Conservation (phyloP, 345 rosid genomes). For the Moricandia arvensis region DNA sequence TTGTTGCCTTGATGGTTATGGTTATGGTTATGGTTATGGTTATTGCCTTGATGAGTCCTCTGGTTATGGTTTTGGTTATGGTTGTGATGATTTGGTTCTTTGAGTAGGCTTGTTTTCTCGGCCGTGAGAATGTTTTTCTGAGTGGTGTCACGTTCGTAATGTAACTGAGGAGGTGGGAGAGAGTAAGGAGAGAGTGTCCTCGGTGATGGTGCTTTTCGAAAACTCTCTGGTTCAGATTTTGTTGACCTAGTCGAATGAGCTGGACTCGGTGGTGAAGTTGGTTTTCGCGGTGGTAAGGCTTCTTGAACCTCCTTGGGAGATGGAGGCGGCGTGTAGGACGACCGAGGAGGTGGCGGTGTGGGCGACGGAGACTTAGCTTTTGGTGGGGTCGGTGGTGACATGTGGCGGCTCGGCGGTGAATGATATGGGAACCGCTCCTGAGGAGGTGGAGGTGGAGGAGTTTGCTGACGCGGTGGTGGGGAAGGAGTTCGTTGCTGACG, state of each 20-base stretch:
- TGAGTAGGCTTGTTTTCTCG: conserved; percentile 41
- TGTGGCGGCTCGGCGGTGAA: conserved; percentile 32
- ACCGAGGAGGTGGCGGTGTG: conserved; percentile 10
- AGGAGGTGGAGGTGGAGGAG: conserved; percentile 30
- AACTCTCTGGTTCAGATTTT: background rate
- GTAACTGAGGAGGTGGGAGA: conserved; percentile 65
- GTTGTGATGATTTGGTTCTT: conserved; percentile 28
- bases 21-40: conserved; percentile 8
- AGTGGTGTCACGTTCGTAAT: conserved; percentile 40
- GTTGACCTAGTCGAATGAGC: conserved; percentile 19
- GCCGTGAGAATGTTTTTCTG: conserved; percentile 59
- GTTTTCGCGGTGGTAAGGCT: conserved; percentile 30
- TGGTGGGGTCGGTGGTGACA: conserved; percentile 7
- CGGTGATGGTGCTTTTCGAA: conserved; percentile 39
- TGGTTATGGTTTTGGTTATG: background rate
- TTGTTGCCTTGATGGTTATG: conserved; percentile 18
- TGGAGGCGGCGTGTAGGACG: conserved; percentile 36
- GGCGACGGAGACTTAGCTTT: background rate
- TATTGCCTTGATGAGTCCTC: no score
- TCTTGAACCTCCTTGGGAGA: conserved; percentile 34
- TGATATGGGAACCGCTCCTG: conserved; percentile 21
- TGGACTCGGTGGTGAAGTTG: conserved; percentile 41
- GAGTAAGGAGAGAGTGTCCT: conserved; percentile 69
- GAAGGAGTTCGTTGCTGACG: conserved; percentile 5
- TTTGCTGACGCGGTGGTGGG: conserved; percentile 31